Evolutionary conservation across 2,329 filamentous ascomycete species (phyloP), one percentile per base, ranked within the genome.

Genomic region (Lasiodiplodia hormozganensis): DNA sequence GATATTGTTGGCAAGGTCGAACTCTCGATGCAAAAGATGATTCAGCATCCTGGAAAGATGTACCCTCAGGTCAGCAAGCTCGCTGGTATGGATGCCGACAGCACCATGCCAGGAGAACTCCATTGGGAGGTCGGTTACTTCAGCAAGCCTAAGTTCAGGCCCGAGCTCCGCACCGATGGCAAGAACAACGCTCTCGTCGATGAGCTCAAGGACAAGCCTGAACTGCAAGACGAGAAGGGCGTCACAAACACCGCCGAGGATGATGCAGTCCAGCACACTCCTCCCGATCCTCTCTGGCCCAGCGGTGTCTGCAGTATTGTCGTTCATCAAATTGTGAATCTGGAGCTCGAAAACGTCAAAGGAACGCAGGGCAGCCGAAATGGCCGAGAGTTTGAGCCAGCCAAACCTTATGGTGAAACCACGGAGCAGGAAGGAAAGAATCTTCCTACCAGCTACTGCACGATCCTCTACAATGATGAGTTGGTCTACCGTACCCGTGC

Each of bases 91-190:
- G 91, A 96, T 74, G 90, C 92, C 25, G 93, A 91, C 14, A 95
- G 89, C 72, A 87, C 88, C 62, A 98, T 98, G 94, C 96, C 96
- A 0, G 95, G 96, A 34, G 90, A 97, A 76, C 86, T 99, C 49
- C 90, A 96, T 76, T 98, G 95, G 95, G 95, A 97, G 78, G 93
- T 98, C 57, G 96, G 95, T 7, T 98, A 92, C 82, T 98, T 97
- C 74, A 90, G 90, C 73, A 97, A 97, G 82, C 93, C 94, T 0
- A 89, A 94, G 72, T 94, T 97, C 82, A 88, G 95, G 66, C 88
- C 90, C 71, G 93, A 93, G 14, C 85, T 98, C 56, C 88, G 93
- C 51, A 97, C 94, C 0, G 92, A 96, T 76, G 95, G 95, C 53
- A 93, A 93, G 81, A 92, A 97, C 77, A 86, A 89, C 69, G 90